A percentile compares a stretch with the other conserved stretches of the same genome.
Conservation (phyloP, 2,329 filamentous ascomycete species). For the Ustilaginoidea virens region DNA sequence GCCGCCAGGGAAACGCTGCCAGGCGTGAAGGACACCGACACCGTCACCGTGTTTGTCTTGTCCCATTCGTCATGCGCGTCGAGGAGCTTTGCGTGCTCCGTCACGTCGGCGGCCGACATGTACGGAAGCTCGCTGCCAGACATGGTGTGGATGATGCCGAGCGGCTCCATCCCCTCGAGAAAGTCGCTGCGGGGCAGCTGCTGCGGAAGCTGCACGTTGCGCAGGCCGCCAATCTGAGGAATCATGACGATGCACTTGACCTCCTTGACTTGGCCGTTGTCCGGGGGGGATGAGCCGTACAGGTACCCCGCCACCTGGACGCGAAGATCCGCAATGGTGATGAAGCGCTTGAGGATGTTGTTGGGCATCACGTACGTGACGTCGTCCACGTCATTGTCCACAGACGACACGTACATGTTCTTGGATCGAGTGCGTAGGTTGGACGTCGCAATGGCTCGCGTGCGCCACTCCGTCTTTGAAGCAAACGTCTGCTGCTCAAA, state of each 20-base stretch:
- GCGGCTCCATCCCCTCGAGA: slow-evolving; percentile 69
- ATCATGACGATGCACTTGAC: slow-evolving; percentile 95
- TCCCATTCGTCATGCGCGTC: slow-evolving; percentile 55
- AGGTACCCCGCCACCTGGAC: slow-evolving; percentile 94
- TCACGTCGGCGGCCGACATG: slow-evolving; percentile 92
- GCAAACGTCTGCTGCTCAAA: slow-evolving; percentile 97
- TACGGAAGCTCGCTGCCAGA: slow-evolving; percentile 91
- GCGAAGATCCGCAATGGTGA: slow-evolving; percentile 88
- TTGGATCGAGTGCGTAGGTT: slow-evolving; percentile 88
- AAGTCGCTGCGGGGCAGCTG: slow-evolving; percentile 86
- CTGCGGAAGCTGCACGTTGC: slow-evolving; percentile 80
- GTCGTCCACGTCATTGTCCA: slow-evolving; percentile 81
- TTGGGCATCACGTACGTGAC: slow-evolving; percentile 98
- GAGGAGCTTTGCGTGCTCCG: slow-evolving; percentile 81
- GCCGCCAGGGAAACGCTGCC: slow-evolving; percentile 89
- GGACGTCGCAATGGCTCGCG: slow-evolving; percentile 86
- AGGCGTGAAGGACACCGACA: slow-evolving; percentile 92
- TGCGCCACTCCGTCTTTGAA: slow-evolving; percentile 98
- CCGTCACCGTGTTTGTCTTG: slow-evolving; percentile 77
- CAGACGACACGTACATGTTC: slow-evolving; percentile 97
- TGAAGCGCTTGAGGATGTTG: slow-evolving; percentile 96
- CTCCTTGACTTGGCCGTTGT: slow-evolving; percentile 96
- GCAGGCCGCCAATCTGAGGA: slow-evolving; percentile 85
- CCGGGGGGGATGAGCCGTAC: slow-evolving; percentile 80
- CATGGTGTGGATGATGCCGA: slow-evolving; percentile 90